Conservation (phyloP, 176 grass and related monocot genomes). For the Aegilops sharonensis region DNA sequence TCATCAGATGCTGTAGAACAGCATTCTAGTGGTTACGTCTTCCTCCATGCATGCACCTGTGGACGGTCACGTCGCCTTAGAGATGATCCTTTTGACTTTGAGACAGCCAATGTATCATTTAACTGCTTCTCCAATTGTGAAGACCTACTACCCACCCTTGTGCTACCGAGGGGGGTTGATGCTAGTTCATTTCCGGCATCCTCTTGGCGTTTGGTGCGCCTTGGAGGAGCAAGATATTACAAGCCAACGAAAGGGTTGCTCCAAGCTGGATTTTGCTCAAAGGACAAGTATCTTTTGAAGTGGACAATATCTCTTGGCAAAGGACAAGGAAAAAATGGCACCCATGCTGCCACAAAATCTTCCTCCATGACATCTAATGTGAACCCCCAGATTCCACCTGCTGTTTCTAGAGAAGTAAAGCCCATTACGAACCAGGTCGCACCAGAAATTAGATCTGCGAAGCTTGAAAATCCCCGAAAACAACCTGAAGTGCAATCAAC, state of each 20-base stretch:
- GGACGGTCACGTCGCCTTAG: constrained; percentile 72
- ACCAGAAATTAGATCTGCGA: constrained; percentile 34
- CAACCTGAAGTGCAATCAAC: constrained; percentile 42
- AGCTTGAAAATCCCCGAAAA: constrained; percentile 53
- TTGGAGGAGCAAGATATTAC: constrained; percentile 93
- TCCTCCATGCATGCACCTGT: constrained; percentile 96
- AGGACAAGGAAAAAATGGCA: constrained; percentile 30
- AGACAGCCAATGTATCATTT: constrained; percentile 72
- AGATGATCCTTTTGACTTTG: constrained; percentile 93
- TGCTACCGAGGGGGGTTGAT: constrained; percentile 50
- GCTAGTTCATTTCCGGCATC: constrained; percentile 40
- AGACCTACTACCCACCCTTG: constrained; percentile 69
- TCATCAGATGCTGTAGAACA: constrained; percentile 33
- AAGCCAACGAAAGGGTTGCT: constrained; percentile 84
- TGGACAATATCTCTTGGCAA: constrained; percentile 58
- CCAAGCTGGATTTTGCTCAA: constrained; percentile 79
- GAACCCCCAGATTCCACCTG: constrained; percentile 22
- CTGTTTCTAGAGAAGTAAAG: constrained; percentile 42
- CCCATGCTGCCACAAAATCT: constrained; percentile 16
- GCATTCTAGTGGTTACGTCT: constrained; percentile 80
- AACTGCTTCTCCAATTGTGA: constrained; percentile 82
- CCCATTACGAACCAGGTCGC: constrained; percentile 8
- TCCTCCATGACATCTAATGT: constrained; percentile 31
- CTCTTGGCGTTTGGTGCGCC: constrained; percentile 75
- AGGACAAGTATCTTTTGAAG: constrained; percentile 73